Percentiles rank a stretch among this genome's conserved stretches.
These are phyloP conservation scores for Pestalotiopsis sp. DNA, from an alignment of 2,329 filamentous ascomycete species.

Conservation along the genomic window DNA sequence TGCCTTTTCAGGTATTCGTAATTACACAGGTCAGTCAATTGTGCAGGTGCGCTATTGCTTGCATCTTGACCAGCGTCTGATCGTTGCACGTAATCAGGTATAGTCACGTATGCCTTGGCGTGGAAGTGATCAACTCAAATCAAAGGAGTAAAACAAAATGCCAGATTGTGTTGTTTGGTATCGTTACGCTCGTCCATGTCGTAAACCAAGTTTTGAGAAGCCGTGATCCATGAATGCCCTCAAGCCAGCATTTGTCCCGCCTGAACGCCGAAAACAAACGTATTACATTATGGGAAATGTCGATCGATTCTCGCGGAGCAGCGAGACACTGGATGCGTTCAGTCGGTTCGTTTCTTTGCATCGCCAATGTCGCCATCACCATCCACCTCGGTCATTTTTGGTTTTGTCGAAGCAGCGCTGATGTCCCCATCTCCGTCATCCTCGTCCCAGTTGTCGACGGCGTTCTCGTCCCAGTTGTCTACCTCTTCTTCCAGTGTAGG, in stretches of 20 bases:
- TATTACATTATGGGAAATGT: constrained; percentile 1
- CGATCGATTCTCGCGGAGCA: not conserved
- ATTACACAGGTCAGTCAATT: not conserved
- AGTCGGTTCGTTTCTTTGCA: constrained; percentile 39
- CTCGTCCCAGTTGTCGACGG: constrained; percentile 61
- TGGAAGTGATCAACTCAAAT: not conserved
- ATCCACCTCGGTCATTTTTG: constrained; percentile 28
- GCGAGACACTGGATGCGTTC: not conserved
- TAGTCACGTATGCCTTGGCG: not conserved
- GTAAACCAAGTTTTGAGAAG: constrained; percentile 11
- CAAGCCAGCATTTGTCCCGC: constrained; percentile 5
- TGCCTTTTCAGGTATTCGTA: no score
- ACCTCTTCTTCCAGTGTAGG: constrained; percentile 76
- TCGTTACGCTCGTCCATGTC: constrained; percentile 13
- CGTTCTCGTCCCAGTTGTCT: constrained; percentile 93
- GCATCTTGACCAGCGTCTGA: not conserved
- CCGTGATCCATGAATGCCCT: not conserved
- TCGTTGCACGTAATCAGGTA: not conserved
- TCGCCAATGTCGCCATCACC: constrained; percentile 27
- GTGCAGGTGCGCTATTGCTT: not conserved
- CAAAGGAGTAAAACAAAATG: not conserved
- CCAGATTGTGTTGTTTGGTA: not conserved
- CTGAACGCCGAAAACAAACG: constrained; percentile 23
- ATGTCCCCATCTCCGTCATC: constrained; percentile 38
- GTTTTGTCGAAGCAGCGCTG: constrained; percentile 12